A percentile compares a stretch with the other conserved stretches of the same genome.
Conservation (phyloP, 805 yeast species). For the Candida incommunis region DNA sequence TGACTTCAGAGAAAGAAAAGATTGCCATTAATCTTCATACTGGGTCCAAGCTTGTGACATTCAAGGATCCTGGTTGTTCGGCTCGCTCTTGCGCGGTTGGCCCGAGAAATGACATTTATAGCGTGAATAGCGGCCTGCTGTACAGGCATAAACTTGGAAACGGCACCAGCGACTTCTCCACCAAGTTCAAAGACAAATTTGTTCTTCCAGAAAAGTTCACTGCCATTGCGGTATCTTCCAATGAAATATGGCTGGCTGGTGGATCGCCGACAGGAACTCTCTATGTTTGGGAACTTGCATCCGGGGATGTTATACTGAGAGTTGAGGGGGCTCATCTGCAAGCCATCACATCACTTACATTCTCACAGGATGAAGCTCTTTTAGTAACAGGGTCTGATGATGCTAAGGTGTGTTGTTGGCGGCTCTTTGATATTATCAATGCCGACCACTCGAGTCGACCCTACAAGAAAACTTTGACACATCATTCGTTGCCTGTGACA, state of each 20-base stretch:
- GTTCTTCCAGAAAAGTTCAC: conserved; percentile 72
- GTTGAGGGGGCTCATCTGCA: conserved; percentile 83
- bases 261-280: conserved; percentile 66
- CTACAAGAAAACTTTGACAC: conserved; percentile 12
- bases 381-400: conserved; percentile 70
- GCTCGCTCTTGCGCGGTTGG: conserved; percentile 3
- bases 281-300: conserved; percentile 71
- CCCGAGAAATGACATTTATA: neutral
- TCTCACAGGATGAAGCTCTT: conserved; percentile 48
- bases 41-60: conserved; percentile 28
- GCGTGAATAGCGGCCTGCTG: neutral
- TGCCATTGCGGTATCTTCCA: conserved; percentile 35
- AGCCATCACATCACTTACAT: conserved; percentile 42
- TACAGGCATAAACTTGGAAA: neutral
- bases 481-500: conserved; percentile 34
- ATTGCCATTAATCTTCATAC: conserved; percentile 22
- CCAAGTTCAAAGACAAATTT: conserved; percentile 32
- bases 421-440: conserved; percentile 41
- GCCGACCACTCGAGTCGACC: conserved; percentile 6
- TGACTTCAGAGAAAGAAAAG: conserved; percentile 1
- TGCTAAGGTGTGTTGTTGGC: conserved; percentile 68
- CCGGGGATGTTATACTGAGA: conserved; percentile 51
- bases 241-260: conserved; percentile 39
- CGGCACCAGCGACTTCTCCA: neutral
- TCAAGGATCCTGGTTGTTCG: conserved; percentile 37